Conservation (phyloP, 192 early-diverging fungal species). For the Pecoramyces ruminantium region DNA sequence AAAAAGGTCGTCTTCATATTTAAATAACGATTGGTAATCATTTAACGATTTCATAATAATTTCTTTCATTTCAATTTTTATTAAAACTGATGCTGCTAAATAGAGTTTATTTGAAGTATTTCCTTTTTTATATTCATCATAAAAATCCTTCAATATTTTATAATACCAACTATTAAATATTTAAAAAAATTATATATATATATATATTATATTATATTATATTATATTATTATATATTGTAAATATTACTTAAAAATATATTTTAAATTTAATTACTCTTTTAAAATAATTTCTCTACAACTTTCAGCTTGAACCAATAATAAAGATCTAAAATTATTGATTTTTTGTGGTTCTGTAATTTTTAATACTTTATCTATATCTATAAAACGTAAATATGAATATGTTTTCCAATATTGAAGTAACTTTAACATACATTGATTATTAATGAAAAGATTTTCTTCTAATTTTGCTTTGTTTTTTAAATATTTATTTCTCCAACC, state of each 20-base stretch:
- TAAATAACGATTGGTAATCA: constrained; percentile 1
- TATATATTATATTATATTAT: too few species aligned
- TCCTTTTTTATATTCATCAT: constrained; percentile 13
- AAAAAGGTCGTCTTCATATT: neutral
- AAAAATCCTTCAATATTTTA: constrained; percentile 3
- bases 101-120: constrained; percentile 12
- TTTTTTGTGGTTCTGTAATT: constrained; percentile 19
- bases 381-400: constrained; percentile 17
- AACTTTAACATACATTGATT: constrained; percentile 19
- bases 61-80: constrained; percentile 3
- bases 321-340: constrained; percentile 24
- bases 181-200: too few species aligned
- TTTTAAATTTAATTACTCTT: constrained; percentile 15
- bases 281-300: constrained; percentile 24
- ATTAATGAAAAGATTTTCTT: constrained; percentile 18
- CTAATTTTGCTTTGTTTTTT: constrained; percentile 21
- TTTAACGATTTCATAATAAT: constrained; percentile 1
- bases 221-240: too few species aligned
- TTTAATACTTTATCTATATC: constrained; percentile 22
- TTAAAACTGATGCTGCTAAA: constrained; percentile 18
- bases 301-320: constrained; percentile 39
- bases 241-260: too few species aligned
- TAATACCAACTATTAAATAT: neutral
- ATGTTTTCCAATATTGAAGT: constrained; percentile 19
- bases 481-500: constrained; percentile 23